phyloP scores from a whole-genome alignment of 2,329 filamentous ascomycete genomes.

The Neoarthrinium moseri region DNA sequence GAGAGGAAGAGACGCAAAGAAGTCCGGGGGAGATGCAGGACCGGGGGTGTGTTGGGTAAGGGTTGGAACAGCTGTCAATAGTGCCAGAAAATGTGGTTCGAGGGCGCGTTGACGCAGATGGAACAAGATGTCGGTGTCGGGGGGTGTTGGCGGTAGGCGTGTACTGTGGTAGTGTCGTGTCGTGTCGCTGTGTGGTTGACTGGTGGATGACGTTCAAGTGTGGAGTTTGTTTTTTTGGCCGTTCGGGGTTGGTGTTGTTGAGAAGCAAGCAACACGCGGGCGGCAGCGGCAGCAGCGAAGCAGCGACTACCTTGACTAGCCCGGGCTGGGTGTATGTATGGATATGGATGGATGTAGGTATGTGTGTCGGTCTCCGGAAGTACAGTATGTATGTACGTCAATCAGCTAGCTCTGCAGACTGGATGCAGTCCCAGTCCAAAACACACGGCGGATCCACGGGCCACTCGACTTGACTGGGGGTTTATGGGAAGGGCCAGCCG shows the following conservation, averaged over 20 bases:
- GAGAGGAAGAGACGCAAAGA: too few species aligned
- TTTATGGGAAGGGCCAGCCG: background rate
- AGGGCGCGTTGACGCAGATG: background rate
- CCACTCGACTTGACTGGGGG: too few species aligned
- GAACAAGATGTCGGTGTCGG: background rate
- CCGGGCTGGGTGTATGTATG: background rate
- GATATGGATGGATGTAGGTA: background rate
- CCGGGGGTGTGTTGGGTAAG: background rate
- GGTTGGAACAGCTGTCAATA: too few species aligned
- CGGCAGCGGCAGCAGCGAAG: too few species aligned
- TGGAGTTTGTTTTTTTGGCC: slow-evolving; percentile 1
- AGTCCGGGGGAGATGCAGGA: slow-evolving; percentile 3
- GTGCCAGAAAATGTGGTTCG: background rate
- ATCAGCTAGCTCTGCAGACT: background rate
- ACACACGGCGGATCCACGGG: slow-evolving; percentile 3
- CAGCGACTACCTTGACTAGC: too few species aligned
- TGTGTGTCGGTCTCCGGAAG: too few species aligned
- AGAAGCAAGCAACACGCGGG: too few species aligned
- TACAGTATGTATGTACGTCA: slow-evolving; percentile 9
- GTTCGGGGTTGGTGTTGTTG: background rate
- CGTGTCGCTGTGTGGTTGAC: slow-evolving; percentile 9
- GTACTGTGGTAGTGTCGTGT: background rate
- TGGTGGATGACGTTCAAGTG: slow-evolving; percentile 6
- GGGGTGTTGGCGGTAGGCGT: background rate
- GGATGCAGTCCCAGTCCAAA: too few species aligned